These are phyloP conservation scores for Sporothrix inflata DNA, from an alignment of 2,329 filamentous ascomycete species.

Conservation along the genomic window DNA sequence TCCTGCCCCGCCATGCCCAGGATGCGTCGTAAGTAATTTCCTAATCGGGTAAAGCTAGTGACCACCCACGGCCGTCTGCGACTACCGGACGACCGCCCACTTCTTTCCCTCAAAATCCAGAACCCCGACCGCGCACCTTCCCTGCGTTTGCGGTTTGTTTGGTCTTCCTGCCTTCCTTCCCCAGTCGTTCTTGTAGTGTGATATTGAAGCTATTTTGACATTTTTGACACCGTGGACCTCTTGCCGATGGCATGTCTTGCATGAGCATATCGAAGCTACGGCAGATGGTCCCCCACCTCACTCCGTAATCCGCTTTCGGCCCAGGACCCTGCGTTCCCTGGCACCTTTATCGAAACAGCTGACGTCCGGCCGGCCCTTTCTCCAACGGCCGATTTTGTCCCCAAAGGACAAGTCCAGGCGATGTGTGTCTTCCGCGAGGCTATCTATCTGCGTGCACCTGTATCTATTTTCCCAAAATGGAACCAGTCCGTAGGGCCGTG, in stretches of 20 bases:
- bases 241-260: background rate
- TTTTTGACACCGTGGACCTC: background rate
- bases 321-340: background rate
- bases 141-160: background rate
- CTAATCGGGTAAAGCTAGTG: slow-evolving; percentile 1
- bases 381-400: slow-evolving; percentile 14
- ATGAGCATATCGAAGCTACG: background rate
- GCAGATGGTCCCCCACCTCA: background rate
- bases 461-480: slow-evolving; percentile 7
- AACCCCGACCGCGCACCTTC: background rate
- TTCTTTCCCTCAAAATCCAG: background rate
- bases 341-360: background rate
- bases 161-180: background rate
- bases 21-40: slow-evolving; percentile 19
- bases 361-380: background rate
- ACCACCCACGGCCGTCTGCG: background rate
- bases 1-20: background rate
- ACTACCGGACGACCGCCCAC: background rate
- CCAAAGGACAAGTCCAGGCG: slow-evolving; percentile 12
- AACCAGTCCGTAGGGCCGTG: background rate
- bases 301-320: slow-evolving; percentile 7
- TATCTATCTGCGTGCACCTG: background rate
- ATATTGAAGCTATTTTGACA: background rate
- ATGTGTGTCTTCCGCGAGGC: background rate
- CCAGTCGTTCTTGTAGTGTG: background rate